phyloP scores from a whole-genome alignment of 345 rosid genomes.

The Citrus mangshanensis region DNA sequence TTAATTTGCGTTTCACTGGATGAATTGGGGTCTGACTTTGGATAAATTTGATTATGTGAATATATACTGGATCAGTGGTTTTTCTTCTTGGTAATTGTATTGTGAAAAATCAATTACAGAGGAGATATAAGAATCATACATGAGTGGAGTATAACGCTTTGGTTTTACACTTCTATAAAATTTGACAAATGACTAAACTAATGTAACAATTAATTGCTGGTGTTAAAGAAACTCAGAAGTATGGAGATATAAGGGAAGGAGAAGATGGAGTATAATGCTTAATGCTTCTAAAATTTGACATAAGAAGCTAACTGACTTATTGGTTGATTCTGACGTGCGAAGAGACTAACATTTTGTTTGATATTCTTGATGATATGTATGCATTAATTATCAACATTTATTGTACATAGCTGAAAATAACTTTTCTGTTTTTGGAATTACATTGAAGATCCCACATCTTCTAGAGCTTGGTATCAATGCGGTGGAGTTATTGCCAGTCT shows the following conservation, averaged over 20 bases:
- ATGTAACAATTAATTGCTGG: too few species aligned
- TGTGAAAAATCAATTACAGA: not conserved
- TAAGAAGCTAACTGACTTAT: not conserved
- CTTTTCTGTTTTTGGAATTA: slow-evolving; percentile 15
- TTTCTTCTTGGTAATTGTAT: too few species aligned
- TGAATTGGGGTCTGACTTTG: not conserved
- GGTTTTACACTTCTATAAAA: too few species aligned
- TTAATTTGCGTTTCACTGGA: not conserved
- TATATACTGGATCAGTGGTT: not conserved
- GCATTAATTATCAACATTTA: not conserved
- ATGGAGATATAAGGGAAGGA: too few species aligned
- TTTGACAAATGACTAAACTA: too few species aligned
- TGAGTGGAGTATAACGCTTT: too few species aligned
- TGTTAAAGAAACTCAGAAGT: too few species aligned
- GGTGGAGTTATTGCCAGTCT: slow-evolving; percentile 87
- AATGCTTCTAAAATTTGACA: not conserved
- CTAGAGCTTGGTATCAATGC: slow-evolving; percentile 89
- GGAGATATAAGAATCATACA: not conserved
- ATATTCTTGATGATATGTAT: not conserved
- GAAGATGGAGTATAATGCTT: not conserved
- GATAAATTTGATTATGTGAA: not conserved
- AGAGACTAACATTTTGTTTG: too few species aligned
- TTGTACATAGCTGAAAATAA: slow-evolving; percentile 25
- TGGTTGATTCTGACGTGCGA: not conserved
- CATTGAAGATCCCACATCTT: slow-evolving; percentile 80